phyloP scores from a whole-genome alignment of 176 grass and related monocot species.

The Oryza glumipatula region DNA sequence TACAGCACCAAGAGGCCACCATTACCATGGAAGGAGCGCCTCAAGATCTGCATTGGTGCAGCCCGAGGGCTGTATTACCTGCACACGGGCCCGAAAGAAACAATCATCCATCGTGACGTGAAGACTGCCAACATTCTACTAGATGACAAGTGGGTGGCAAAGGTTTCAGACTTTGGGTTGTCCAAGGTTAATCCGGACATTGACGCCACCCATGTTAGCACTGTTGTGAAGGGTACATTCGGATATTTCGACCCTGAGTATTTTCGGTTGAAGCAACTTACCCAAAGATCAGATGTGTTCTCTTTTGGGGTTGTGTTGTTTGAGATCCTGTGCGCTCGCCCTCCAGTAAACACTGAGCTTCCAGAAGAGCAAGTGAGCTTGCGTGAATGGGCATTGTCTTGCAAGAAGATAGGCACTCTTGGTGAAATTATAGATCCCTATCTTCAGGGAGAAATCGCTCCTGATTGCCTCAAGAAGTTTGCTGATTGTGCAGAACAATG shows the following conservation, averaged over 20 bases:
- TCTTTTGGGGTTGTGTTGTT: constrained; percentile 57
- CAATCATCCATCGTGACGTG: constrained; percentile 54
- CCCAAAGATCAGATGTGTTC: constrained; percentile 47
- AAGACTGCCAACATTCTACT: constrained; percentile 56
- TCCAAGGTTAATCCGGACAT: constrained; percentile 19
- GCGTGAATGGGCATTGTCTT: constrained; percentile 40
- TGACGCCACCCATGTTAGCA: constrained; percentile 40
- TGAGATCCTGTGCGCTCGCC: constrained; percentile 44
- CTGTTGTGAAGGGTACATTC: constrained; percentile 52
- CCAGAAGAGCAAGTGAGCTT: constrained; percentile 49
- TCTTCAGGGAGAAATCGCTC: neutral
- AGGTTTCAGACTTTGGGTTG: constrained; percentile 42
- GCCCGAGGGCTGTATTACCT: constrained; percentile 48
- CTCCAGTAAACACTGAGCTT: constrained; percentile 11
- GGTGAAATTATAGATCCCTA: constrained; percentile 2
- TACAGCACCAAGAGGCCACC: constrained; percentile 50
- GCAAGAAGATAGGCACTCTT: neutral
- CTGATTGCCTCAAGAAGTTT: too few relatives aligned
- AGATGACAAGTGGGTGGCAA: constrained; percentile 52
- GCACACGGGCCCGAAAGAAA: neutral
- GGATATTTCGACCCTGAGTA: constrained; percentile 54
- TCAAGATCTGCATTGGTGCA: constrained; percentile 55
- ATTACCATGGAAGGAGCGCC: constrained; percentile 45
- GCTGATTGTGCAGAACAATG: constrained; percentile 53
- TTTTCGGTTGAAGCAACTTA: constrained; percentile 37